Evolutionary conservation across 495 filamentous ascomycete species (phyloP).

Genomic region (Tetracladium marchalianum): DNA sequence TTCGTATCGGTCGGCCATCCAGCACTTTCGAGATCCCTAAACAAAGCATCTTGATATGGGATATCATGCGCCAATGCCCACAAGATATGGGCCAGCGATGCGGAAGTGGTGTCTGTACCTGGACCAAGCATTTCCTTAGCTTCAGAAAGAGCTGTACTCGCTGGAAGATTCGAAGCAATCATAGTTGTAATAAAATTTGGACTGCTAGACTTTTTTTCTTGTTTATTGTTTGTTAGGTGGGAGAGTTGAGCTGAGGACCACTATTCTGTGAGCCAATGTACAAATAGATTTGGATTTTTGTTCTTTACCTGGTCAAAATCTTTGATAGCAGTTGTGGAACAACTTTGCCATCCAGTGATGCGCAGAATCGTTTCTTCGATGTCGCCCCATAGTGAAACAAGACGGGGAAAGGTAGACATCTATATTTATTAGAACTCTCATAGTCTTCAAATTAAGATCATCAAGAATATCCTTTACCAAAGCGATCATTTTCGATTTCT

Average conservation of each 20-base stretch:
- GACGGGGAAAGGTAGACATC: too few relatives aligned
- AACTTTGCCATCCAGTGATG: not conserved
- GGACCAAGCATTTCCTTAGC: not conserved
- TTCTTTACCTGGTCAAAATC: not conserved
- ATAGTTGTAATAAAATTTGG: not conserved
- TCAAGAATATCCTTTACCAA: not conserved
- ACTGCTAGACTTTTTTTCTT: too few relatives aligned
- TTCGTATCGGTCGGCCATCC: not conserved
- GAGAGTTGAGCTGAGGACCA: too few relatives aligned
- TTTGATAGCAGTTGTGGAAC: not conserved
- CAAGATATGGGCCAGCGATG: not conserved
- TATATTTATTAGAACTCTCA: too few relatives aligned
- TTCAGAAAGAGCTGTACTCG: not conserved
- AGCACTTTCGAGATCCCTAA: not conserved
- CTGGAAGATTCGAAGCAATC: not conserved
- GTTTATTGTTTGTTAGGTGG: too few relatives aligned
- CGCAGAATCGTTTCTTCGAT: not conserved
- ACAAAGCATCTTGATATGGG: not conserved
- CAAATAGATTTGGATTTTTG: not conserved
- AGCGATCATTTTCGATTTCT: not conserved
- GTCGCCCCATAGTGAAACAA: too few relatives aligned
- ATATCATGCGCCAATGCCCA: not conserved
- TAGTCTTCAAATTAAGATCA: too few relatives aligned
- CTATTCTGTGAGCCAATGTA: too few relatives aligned
- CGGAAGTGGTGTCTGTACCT: not conserved